Conservation (phyloP, 306 rosid genomes). For the Cercis canadensis region DNA sequence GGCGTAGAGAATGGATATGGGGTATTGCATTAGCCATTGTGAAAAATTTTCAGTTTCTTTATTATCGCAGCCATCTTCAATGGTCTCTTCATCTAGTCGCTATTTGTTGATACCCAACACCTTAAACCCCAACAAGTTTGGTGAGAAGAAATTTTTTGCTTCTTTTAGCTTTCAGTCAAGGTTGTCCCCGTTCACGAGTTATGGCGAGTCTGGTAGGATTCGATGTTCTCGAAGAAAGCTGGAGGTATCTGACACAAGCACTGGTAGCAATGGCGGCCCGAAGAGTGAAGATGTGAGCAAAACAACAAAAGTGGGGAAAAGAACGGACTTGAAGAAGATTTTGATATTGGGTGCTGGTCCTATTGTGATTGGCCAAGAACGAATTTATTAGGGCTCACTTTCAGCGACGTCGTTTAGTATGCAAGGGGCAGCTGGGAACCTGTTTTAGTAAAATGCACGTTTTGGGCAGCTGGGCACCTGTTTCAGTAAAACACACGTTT, state of each 20-base stretch:
- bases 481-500: no score
- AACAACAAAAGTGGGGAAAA: conserved; percentile 51
- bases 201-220: neutral
- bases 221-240: conserved; percentile 32
- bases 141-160: neutral
- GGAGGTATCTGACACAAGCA: neutral
- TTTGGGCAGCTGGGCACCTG: no score
- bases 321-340: conserved; percentile 89
- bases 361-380: conserved; percentile 94
- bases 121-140: conserved; percentile 22
- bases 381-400: no score
- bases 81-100: conserved; percentile 25
- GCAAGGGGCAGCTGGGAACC: no score
- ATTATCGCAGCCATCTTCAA: conserved; percentile 2
- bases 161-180: conserved; percentile 43
- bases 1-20: conserved; percentile 30
- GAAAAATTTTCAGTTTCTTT: conserved; percentile 24
- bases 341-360: conserved; percentile 95
- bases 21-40: conserved; percentile 43
- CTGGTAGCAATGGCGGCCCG: neutral
- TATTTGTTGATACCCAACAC: conserved; percentile 26
- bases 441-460: no score
- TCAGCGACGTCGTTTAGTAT: no score
- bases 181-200: conserved; percentile 16
- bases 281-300: neutral